These are phyloP conservation scores for Sanghuangporus sanghuang DNA, from an alignment of 1,284 basidiomycete genomes.

Conservation along the genomic window DNA sequence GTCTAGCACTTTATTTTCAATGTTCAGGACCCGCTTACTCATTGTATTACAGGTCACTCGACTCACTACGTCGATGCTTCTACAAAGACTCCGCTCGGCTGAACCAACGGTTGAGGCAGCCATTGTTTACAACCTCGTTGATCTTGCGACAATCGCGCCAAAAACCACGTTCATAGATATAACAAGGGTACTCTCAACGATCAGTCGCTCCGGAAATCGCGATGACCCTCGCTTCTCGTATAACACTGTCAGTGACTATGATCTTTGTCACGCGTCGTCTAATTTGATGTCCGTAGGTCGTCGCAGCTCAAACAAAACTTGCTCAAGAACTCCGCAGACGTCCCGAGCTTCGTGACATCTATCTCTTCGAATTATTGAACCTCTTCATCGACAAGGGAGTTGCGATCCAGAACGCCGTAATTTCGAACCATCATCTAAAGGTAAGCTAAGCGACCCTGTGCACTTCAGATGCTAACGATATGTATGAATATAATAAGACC, in stretches of 20 bases:
- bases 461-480: slow-evolving; percentile 9
- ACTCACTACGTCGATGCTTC: slow-evolving; percentile 86
- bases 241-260: slow-evolving; percentile 56
- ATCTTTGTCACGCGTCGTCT: neutral
- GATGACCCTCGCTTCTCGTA: slow-evolving; percentile 84
- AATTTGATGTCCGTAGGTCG: slow-evolving; percentile 42
- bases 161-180: slow-evolving; percentile 81
- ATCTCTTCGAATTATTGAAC: slow-evolving; percentile 81
- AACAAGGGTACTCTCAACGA: slow-evolving; percentile 79
- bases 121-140: slow-evolving; percentile 88
- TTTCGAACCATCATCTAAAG: slow-evolving; percentile 59
- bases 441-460: slow-evolving; percentile 30
- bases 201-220: slow-evolving; percentile 78
- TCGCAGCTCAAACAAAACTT: slow-evolving; percentile 85
- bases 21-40: neutral
- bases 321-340: slow-evolving; percentile 71
- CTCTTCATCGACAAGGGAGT: slow-evolving; percentile 92
- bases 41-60: slow-evolving; percentile 67
- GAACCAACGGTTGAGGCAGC: slow-evolving; percentile 86
- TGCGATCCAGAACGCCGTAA: slow-evolving; percentile 78
- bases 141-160: slow-evolving; percentile 79
- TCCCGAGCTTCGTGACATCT: slow-evolving; percentile 73
- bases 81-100: slow-evolving; percentile 82
- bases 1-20: slow-evolving; percentile 33
- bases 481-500: slow-evolving; percentile 36